phyloP scores from a whole-genome alignment of 2,329 filamentous ascomycete species.

The Fusarium proliferatum region DNA sequence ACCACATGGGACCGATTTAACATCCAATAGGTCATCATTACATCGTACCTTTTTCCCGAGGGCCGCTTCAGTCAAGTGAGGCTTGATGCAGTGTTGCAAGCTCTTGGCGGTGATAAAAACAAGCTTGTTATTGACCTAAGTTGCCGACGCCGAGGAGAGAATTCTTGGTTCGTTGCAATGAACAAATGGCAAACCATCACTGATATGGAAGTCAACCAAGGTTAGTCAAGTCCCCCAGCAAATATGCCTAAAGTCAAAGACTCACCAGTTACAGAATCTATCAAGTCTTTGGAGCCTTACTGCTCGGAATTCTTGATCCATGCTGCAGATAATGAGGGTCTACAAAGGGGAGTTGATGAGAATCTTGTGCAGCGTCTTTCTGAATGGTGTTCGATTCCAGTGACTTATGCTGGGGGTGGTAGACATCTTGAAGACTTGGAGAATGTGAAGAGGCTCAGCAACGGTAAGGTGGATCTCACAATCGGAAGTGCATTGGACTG shows the following conservation, averaged over 20 bases:
- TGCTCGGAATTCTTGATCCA: slow-evolving; percentile 98
- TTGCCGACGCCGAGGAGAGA: slow-evolving; percentile 78
- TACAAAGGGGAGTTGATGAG: slow-evolving; percentile 92
- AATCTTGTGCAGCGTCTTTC: slow-evolving; percentile 80
- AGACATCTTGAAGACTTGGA: slow-evolving; percentile 84
- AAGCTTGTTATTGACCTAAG: slow-evolving; percentile 96
- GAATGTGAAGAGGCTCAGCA: slow-evolving; percentile 80
- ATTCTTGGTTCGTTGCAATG: slow-evolving; percentile 96
- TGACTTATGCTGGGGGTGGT: slow-evolving; percentile 97
- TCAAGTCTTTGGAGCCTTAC: slow-evolving; percentile 84
- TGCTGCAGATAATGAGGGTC: slow-evolving; percentile 94
- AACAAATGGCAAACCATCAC: slow-evolving; percentile 99
- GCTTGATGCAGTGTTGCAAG: slow-evolving; percentile 77
- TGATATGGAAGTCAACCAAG: slow-evolving; percentile 91
- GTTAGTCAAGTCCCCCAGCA: slow-evolving; percentile 57
- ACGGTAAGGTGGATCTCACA: slow-evolving; percentile 87
- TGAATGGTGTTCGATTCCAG: slow-evolving; percentile 89
- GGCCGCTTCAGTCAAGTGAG: slow-evolving; percentile 83
- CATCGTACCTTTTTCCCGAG: slow-evolving; percentile 90
- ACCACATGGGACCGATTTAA: slow-evolving; percentile 13
- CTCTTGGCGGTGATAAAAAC: slow-evolving; percentile 77
- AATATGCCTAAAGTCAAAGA: neutral
- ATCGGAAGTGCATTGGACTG: slow-evolving; percentile 97
- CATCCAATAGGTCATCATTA: slow-evolving; percentile 86
- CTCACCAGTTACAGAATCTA: slow-evolving; percentile 70